phyloP scores from a whole-genome alignment of 2,329 filamentous ascomycete genomes.

The Diaporthe helianthi region DNA sequence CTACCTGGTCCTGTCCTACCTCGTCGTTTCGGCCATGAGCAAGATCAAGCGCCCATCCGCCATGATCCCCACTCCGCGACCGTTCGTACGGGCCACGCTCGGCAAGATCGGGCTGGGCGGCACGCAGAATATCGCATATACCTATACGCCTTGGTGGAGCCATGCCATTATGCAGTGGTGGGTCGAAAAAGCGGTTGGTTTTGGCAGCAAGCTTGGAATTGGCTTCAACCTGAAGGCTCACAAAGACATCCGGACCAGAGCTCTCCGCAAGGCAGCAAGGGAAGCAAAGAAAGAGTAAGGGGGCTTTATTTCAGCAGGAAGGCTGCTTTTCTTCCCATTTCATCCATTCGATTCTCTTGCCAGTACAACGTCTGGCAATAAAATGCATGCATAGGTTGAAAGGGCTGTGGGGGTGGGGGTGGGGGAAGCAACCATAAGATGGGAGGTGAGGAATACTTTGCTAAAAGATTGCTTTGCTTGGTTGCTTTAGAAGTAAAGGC shows the following conservation, averaged over 20 bases:
- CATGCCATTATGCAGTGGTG: constrained; percentile 90
- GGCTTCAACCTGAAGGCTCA: constrained; percentile 73
- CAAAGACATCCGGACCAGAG: constrained; percentile 79
- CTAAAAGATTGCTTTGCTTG: not conserved
- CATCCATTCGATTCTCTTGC: too few species aligned
- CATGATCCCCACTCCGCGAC: constrained; percentile 80
- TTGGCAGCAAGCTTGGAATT: constrained; percentile 55
- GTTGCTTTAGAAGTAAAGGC: not conserved
- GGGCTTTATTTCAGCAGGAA: not conserved
- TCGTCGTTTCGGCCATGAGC: constrained; percentile 96
- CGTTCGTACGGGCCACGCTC: constrained; percentile 81
- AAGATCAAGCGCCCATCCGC: constrained; percentile 84
- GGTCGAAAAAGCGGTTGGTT: constrained; percentile 66
- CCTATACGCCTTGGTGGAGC: constrained; percentile 91
- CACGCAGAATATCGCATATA: constrained; percentile 80
- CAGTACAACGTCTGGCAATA: not conserved
- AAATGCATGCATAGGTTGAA: constrained; percentile 6
- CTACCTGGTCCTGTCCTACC: constrained; percentile 89
- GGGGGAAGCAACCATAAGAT: too few species aligned
- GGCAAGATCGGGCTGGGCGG: constrained; percentile 83
- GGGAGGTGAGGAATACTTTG: not conserved
- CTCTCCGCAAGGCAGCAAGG: constrained; percentile 82
- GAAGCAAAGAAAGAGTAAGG: constrained; percentile 71
- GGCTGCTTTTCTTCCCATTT: not conserved
- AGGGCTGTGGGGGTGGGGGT: not conserved